A percentile compares a stretch with the other conserved stretches of the same genome.
These are phyloP conservation scores for Chaetomium olivaceum DNA, from an alignment of 2,329 filamentous ascomycete genomes.

Conservation along the genomic window DNA sequence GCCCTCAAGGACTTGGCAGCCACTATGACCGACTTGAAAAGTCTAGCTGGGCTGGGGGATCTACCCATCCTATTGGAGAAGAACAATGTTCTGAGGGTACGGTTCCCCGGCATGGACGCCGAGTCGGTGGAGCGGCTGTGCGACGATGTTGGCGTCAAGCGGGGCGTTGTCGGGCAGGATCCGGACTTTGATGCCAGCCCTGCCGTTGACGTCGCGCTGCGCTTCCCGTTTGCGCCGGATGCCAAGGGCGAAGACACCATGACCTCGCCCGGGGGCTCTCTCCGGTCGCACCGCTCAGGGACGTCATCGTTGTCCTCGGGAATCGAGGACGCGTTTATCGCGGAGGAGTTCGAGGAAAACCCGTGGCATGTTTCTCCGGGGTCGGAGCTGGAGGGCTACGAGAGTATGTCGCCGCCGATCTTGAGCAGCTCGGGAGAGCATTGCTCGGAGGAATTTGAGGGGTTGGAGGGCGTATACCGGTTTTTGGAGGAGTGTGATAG, in stretches of 20 bases:
- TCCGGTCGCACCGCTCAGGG: conserved; percentile 43
- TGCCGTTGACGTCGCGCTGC: conserved; percentile 72
- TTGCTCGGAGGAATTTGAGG: conserved; percentile 53
- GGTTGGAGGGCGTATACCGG: conserved; percentile 58
- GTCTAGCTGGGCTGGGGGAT: conserved; percentile 75
- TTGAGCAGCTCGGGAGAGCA: conserved; percentile 45
- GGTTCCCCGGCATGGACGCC: conserved; percentile 88
- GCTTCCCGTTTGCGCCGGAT: conserved; percentile 81
- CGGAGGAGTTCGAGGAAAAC: conserved; percentile 46
- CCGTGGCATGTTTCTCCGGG: conserved; percentile 46
- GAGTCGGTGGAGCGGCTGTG: conserved; percentile 80
- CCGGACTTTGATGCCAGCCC: conserved; percentile 65
- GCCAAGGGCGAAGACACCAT: conserved; percentile 39
- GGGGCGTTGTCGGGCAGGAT: conserved; percentile 79
- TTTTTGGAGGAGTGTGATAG: conserved; percentile 61
- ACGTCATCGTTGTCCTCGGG: conserved; percentile 41
- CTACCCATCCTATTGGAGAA: conserved; percentile 75
- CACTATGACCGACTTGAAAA: conserved; percentile 78
- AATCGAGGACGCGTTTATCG: conserved; percentile 44
- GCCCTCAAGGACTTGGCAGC: conserved; percentile 80
- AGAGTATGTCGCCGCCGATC: conserved; percentile 51
- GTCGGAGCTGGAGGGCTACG: conserved; percentile 48
- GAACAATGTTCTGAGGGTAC: conserved; percentile 69
- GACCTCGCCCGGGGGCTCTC: conserved; percentile 51
- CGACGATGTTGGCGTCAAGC: conserved; percentile 79